A percentile compares a stretch with the other conserved stretches of the same genome.
Evolutionary conservation across 1,284 basidiomycete species (phyloP).

Genomic region (Paramarasmius palmivorus): DNA sequence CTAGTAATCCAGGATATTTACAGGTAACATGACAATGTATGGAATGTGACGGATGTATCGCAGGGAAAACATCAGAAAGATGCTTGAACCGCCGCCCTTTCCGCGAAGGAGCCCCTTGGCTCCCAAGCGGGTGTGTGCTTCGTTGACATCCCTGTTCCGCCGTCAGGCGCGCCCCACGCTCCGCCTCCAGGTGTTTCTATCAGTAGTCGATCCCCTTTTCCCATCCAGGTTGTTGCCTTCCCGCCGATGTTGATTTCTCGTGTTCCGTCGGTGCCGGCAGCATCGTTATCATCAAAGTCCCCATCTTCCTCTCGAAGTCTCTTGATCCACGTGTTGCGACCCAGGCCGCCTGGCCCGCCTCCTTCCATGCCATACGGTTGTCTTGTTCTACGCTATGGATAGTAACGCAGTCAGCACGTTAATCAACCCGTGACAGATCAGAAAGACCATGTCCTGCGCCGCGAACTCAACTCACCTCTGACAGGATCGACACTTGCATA

Average conservation of each 20-base stretch:
- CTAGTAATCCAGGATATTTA: too few species aligned
- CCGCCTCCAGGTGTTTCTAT: conserved; percentile 94
- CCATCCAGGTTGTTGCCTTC: conserved; percentile 88
- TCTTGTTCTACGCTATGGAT: conserved; percentile 73
- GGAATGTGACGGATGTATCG: too few species aligned
- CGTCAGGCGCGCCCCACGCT: conserved; percentile 72
- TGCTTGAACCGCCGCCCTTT: conserved; percentile 69
- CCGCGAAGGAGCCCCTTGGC: conserved; percentile 72
- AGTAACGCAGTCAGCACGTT: conserved; percentile 8
- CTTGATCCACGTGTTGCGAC: conserved; percentile 92
- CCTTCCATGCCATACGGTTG: conserved; percentile 92
- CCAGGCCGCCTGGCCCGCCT: conserved; percentile 74
- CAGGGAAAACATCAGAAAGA: conserved; percentile 53
- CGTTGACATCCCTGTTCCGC: conserved; percentile 29
- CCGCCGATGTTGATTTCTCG: conserved; percentile 89
- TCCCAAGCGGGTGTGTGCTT: conserved; percentile 59
- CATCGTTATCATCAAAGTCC: conserved; percentile 45
- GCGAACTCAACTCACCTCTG: conserved; percentile 54
- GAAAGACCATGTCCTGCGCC: not conserved
- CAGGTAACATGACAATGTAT: too few species aligned
- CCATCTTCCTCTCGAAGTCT: conserved; percentile 69
- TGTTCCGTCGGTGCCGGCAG: conserved; percentile 28
- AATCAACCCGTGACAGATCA: conserved; percentile 7
- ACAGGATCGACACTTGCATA: conserved; percentile 86
- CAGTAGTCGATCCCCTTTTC: conserved; percentile 77